Conservation (phyloP, 306 rosid genomes). For the Rosa persica region DNA sequence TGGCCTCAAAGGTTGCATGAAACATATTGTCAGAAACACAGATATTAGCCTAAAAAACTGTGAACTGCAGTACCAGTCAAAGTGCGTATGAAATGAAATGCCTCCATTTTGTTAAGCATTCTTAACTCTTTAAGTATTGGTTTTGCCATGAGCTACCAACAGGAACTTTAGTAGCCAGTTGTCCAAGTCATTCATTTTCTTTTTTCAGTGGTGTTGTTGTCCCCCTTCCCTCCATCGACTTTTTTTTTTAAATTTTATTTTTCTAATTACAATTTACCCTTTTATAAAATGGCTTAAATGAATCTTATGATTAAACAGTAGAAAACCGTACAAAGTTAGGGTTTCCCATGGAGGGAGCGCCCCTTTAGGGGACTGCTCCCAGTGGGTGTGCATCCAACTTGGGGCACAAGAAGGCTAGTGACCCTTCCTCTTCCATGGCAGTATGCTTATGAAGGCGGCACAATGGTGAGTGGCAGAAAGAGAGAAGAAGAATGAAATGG, state of each 20-base stretch:
- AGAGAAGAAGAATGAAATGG: neutral
- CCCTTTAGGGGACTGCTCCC: neutral
- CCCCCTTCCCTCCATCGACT: neutral
- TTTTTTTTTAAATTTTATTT: neutral
- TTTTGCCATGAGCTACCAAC: neutral
- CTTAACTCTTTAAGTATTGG: neutral
- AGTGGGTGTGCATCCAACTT: neutral
- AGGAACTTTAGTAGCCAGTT: neutral
- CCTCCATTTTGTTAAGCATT: neutral
- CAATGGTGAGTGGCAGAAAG: neutral
- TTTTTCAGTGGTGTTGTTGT: neutral
- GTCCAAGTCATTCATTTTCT: neutral
- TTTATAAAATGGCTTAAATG: neutral
- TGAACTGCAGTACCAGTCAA: neutral
- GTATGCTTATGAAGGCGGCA: neutral
- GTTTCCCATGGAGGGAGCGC: neutral
- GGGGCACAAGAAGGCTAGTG: neutral
- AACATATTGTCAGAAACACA: neutral
- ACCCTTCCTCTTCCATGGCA: neutral
- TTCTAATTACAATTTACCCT: neutral
- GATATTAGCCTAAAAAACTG: neutral
- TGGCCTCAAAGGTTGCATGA: neutral
- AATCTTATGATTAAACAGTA: neutral
- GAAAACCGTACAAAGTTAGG: neutral
- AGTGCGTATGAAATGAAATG: neutral